phyloP scores from a whole-genome alignment of 1,139 yeast genomes.

The Protomyces lactucae-debilis region DNA sequence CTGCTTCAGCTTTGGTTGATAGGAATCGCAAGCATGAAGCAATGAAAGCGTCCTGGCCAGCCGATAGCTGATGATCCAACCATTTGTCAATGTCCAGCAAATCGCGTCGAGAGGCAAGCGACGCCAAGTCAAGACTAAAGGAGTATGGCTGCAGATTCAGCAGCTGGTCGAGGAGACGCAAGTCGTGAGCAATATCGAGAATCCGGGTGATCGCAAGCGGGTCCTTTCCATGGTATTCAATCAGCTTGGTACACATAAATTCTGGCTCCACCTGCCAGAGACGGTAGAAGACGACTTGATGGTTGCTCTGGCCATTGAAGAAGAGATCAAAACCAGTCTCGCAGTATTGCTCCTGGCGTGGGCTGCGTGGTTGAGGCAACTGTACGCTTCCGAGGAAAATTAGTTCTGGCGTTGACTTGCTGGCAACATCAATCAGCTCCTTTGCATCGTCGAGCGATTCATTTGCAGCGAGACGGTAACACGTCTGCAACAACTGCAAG shows the following conservation, averaged over 20 bases:
- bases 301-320: constrained; percentile 35
- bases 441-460: constrained; percentile 34
- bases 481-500: constrained; percentile 36
- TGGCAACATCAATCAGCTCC: constrained; percentile 38
- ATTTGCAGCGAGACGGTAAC: constrained; percentile 35
- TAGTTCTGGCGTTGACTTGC: constrained; percentile 40
- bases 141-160: constrained; percentile 36
- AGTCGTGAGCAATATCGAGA: constrained; percentile 27
- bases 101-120: constrained; percentile 38
- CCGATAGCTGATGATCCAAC: constrained; percentile 34
- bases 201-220: constrained; percentile 28
- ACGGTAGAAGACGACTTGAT: constrained; percentile 31
- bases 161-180: constrained; percentile 34
- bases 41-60: constrained; percentile 34
- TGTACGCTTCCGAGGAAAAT: constrained; percentile 40
- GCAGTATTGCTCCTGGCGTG: constrained; percentile 39
- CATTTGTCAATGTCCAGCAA: constrained; percentile 37
- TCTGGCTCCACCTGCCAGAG: constrained; percentile 32
- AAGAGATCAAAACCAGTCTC: constrained; percentile 40
- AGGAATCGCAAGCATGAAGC: constrained; percentile 40
- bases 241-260: constrained; percentile 28
- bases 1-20: constrained; percentile 39
- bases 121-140: constrained; percentile 39
- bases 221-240: constrained; percentile 29
- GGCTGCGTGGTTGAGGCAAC: constrained; percentile 41